Evolutionary conservation across 1,139 yeast species (phyloP).

Genomic region (Taphrina deformans): DNA sequence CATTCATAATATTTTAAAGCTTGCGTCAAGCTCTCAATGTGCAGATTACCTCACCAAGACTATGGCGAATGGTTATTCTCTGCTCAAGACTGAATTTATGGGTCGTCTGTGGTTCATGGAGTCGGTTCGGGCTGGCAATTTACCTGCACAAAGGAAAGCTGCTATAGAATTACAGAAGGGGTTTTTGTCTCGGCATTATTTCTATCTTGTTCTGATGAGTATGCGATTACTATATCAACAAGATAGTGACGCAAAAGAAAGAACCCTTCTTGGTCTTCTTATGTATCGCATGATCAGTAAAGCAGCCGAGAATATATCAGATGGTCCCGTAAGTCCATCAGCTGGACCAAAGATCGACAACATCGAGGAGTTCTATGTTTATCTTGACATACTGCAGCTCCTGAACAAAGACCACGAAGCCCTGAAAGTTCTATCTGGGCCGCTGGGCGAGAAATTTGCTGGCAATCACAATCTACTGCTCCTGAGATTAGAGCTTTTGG

Average conservation of each 20-base stretch:
- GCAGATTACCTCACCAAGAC: constrained; percentile 1
- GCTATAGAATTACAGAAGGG: constrained; percentile 33
- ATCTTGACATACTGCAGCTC: constrained; percentile 24
- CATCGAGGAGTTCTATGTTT: constrained; percentile 35
- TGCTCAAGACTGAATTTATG: constrained; percentile 7
- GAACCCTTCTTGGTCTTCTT: constrained; percentile 19
- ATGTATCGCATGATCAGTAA: constrained; percentile 24
- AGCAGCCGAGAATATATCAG: background rate
- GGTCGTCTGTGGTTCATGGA: constrained; percentile 29
- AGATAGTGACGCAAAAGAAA: constrained; percentile 3
- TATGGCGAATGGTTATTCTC: constrained; percentile 4
- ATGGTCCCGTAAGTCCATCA: background rate
- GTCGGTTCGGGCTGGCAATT: constrained; percentile 22
- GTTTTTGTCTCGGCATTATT: constrained; percentile 29
- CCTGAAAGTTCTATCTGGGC: constrained; percentile 4
- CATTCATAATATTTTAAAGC: constrained; percentile 16
- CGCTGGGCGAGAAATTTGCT: constrained; percentile 12
- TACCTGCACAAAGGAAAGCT: constrained; percentile 21
- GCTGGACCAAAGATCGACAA: constrained; percentile 5
- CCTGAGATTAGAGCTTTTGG: constrained; percentile 26
- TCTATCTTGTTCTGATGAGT: constrained; percentile 23
- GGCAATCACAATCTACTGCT: constrained; percentile 24
- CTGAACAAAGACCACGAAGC: constrained; percentile 20
- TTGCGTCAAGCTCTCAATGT: background rate
- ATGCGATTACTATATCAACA: constrained; percentile 17